A percentile compares a stretch with the other conserved stretches of the same genome.
phyloP scores from a whole-genome alignment of 2,329 filamentous ascomycete genomes.

The Aspergillus ustus region DNA sequence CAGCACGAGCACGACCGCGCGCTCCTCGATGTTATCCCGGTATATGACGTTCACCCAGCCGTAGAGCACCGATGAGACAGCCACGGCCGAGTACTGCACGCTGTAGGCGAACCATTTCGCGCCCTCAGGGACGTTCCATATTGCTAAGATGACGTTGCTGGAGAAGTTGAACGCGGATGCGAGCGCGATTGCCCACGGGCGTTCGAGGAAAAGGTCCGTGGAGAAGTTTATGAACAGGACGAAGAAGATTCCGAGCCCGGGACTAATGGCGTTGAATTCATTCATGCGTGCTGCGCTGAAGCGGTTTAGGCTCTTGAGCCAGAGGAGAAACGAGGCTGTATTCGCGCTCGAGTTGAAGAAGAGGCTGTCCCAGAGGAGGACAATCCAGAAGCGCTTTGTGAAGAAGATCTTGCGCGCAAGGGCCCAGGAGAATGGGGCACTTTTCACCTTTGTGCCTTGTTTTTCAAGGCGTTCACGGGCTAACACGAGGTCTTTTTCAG shows the following conservation, averaged over 20 bases:
- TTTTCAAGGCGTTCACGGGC: constrained; percentile 39
- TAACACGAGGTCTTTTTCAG: constrained; percentile 28
- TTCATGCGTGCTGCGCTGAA: not conserved
- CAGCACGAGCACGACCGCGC: constrained; percentile 1
- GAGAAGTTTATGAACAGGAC: constrained; percentile 7
- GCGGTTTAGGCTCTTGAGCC: constrained; percentile 48
- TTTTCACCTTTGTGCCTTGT: constrained; percentile 29
- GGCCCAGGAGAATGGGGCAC: constrained; percentile 33
- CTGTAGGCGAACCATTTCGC: constrained; percentile 8
- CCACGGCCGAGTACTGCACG: constrained; percentile 10
- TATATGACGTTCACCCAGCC: constrained; percentile 8
- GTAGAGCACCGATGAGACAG: not conserved
- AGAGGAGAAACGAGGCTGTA: constrained; percentile 30
- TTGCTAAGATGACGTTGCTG: not conserved
- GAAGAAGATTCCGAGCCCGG: constrained; percentile 5
- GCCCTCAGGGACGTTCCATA: not conserved
- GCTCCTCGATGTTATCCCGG: constrained; percentile 5
- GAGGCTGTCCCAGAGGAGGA: constrained; percentile 10
- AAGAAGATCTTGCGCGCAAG: constrained; percentile 35
- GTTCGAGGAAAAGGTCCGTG: constrained; percentile 4
- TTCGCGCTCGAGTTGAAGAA: constrained; percentile 10
- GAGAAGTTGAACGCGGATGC: constrained; percentile 1
- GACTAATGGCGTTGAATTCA: constrained; percentile 1
- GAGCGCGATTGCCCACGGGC: constrained; percentile 4
- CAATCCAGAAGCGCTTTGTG: constrained; percentile 48